Conservation (phyloP, 331 rosid genomes). For the Malus hybrid region DNA sequence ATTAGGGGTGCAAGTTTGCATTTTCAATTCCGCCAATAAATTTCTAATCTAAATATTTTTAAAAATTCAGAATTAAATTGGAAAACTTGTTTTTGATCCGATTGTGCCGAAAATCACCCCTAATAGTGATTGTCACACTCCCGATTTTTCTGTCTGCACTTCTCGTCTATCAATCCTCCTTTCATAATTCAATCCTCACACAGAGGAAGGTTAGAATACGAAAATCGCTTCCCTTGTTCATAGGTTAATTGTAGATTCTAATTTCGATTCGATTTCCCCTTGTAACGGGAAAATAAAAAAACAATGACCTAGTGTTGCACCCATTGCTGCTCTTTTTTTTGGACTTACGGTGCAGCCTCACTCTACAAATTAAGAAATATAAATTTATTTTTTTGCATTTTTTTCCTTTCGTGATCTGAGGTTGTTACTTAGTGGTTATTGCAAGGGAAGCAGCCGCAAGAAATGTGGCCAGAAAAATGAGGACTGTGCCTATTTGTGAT, state of each 20-base stretch:
- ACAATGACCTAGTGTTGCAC: background rate
- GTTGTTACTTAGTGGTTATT: slow-evolving; percentile 10
- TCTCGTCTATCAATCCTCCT: background rate
- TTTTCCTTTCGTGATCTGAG: slow-evolving; percentile 1
- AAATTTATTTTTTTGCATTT: background rate
- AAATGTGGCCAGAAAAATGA: slow-evolving; percentile 35
- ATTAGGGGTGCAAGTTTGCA: background rate
- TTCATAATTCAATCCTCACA: background rate
- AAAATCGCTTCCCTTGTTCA: background rate
- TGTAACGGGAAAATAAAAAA: background rate
- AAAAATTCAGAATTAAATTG: background rate
- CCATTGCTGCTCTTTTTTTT: background rate
- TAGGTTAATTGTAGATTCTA: background rate
- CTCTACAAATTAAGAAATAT: too few relatives aligned
- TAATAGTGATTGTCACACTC: background rate
- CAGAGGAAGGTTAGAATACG: background rate
- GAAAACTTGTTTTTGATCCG: background rate
- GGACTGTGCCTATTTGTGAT: slow-evolving; percentile 27
- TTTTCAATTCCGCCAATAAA: background rate
- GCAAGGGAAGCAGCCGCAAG: slow-evolving; percentile 90
- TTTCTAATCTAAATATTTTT: too few relatives aligned
- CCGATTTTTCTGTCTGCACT: background rate
- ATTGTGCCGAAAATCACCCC: background rate
- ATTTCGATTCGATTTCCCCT: background rate
- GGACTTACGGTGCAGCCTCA: background rate